Evolutionary conservation across 305 asterid genomes (phyloP).

Genomic region (Solanum hybrid): DNA sequence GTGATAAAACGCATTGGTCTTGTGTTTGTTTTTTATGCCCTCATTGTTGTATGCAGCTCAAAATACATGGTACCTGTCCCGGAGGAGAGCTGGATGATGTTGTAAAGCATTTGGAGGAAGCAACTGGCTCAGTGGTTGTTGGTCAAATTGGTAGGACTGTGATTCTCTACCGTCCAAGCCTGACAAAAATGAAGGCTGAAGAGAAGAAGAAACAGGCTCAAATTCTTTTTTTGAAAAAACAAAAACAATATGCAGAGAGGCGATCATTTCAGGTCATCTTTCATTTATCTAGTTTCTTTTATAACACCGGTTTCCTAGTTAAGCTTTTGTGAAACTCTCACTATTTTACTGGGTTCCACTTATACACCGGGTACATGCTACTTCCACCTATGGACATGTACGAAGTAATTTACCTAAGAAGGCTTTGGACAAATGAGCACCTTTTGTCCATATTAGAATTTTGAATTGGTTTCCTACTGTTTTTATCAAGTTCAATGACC

Average conservation of each 20-base stretch:
- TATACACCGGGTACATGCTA: background rate
- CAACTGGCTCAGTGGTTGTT: slow-evolving; percentile 65
- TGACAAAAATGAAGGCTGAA: slow-evolving; percentile 64
- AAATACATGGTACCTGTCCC: slow-evolving; percentile 72
- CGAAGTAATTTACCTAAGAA: background rate
- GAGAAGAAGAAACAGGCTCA: slow-evolving; percentile 61
- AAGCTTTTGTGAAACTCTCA: background rate
- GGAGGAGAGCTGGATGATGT: slow-evolving; percentile 73
- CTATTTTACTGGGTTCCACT: background rate
- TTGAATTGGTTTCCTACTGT: background rate
- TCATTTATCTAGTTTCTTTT: background rate
- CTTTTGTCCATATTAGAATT: background rate
- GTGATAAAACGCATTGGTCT: background rate
- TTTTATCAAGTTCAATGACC: background rate
- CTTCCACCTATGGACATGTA: background rate
- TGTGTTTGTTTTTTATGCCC: background rate
- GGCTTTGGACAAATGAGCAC: background rate
- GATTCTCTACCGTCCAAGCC: slow-evolving; percentile 85
- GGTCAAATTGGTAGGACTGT: slow-evolving; percentile 84
- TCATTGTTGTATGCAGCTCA: slow-evolving; percentile 37
- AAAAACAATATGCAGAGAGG: background rate
- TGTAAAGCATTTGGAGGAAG: slow-evolving; percentile 53
- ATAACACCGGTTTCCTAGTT: background rate
- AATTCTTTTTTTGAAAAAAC: slow-evolving; percentile 27
- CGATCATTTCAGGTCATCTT: slow-evolving; percentile 39